A percentile compares a stretch with the other conserved stretches of the same genome.
Evolutionary conservation across 495 filamentous ascomycete genomes (phyloP).

Genomic region (Rhypophila decipiens): DNA sequence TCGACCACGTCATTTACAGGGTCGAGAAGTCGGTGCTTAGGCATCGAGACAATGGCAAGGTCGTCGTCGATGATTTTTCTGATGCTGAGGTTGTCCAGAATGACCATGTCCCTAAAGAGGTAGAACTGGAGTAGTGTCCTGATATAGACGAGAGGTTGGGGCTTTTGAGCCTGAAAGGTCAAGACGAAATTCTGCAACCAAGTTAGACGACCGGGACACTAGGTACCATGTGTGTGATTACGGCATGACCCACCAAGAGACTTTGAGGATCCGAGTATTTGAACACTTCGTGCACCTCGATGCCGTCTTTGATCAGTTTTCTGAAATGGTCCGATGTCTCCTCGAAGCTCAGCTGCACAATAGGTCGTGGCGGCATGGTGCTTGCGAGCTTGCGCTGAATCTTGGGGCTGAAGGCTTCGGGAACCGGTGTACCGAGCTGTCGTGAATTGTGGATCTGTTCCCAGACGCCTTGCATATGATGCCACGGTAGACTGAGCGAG

Average conservation of each 20-base stretch:
- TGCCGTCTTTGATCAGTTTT: conserved; percentile 64
- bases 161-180: conserved; percentile 69
- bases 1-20: conserved; percentile 69
- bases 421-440: conserved; percentile 57
- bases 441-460: conserved; percentile 49
- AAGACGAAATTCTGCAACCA: conserved; percentile 61
- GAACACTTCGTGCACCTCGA: conserved; percentile 62
- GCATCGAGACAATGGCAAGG: conserved; percentile 67
- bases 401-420: conserved; percentile 80
- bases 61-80: conserved; percentile 75
- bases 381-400: conserved; percentile 85
- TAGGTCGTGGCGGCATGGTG: conserved; percentile 85
- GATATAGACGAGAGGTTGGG: conserved; percentile 77
- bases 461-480: conserved; percentile 39
- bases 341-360: conserved; percentile 67
- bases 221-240: too few species aligned
- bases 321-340: conserved; percentile 65
- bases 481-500: conserved; percentile 41
- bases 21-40: conserved; percentile 63
- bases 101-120: conserved; percentile 63
- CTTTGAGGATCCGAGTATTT: conserved; percentile 63
- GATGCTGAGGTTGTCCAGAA: conserved; percentile 59
- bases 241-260: conserved; percentile 52
- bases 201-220: too few species aligned
- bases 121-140: conserved; percentile 73